Base-by-base conservation (phyloP, 1,284 basidiomycete genomes). In the Naganishia albida region DNA sequence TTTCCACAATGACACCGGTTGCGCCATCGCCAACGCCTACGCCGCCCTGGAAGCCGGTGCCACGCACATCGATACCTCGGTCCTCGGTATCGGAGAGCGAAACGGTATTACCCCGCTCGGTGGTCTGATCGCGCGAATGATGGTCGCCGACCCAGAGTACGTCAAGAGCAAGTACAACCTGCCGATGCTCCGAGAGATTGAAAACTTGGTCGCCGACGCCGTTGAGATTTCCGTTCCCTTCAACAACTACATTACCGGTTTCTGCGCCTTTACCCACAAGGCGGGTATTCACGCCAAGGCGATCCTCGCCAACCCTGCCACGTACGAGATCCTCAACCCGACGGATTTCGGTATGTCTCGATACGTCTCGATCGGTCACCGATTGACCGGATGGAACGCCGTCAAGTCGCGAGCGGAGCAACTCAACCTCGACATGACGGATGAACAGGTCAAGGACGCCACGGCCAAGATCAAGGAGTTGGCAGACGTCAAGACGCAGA, bases 231-330 rank as follows among this genome's bases (percentile, higher is more conserved):
- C 93, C 74, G 88, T 99, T 51, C 95, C 96, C 44, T 99, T 99
- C 73, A 80, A 79, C 77, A 82, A 81, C 80, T 83, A 83, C 76
- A 84, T 85, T 73, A 85, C 84, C 64, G 96, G 96, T 34, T 99
- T 98, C 83, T 99, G 96, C 78, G 96, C 96, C 20, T 99, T 99
- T 83, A 99, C 96, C 28, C 96, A 99, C 88, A 99, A 99, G 88
- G 96, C 96, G 38, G 96, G 96, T 80, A 99, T 99, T 72, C 96
- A 99, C 81, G 96, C 96, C 82, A 99, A 99, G 85, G 96, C 96
- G 48, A 99, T 99, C 80, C 86, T 99, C 65, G 98, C 98, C 83
- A 99, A 99, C 85, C 96, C 96, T 1, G 92, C 90, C 74, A 99
- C 96, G 12, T 99, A 99, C 74, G 82, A 83, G 77, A 82, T 82